These are phyloP conservation scores for Graphilbum ipis-grandicollis DNA, from an alignment of 2,329 filamentous ascomycete species.

Conservation along the genomic window DNA sequence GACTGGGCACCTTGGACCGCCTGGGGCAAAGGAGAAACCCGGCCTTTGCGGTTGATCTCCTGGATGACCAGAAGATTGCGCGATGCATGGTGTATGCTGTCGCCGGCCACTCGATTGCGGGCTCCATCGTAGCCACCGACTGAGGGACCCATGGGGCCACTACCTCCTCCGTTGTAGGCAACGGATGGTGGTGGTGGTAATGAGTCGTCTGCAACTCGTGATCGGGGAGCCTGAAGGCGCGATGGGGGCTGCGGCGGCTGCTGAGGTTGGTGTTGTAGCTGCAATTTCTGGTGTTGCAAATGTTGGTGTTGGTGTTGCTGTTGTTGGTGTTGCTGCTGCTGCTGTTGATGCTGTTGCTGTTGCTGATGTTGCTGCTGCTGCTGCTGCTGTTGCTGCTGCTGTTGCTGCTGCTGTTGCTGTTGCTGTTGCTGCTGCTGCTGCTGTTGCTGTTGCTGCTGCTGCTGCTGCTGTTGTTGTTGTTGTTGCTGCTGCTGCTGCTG, in stretches of 20 bases:
- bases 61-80: slow-evolving; percentile 63
- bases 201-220: slow-evolving; percentile 27
- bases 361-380: background rate
- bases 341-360: background rate
- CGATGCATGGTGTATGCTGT: slow-evolving; percentile 39
- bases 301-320: background rate
- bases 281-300: slow-evolving; percentile 6
- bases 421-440: slow-evolving; percentile 9
- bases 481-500: slow-evolving; percentile 2
- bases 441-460: background rate
- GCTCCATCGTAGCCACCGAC: slow-evolving; percentile 22
- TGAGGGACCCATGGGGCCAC: background rate
- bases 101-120: slow-evolving; percentile 25
- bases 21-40: slow-evolving; percentile 77
- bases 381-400: background rate
- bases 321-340: slow-evolving; percentile 14
- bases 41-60: slow-evolving; percentile 63
- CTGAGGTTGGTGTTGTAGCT: slow-evolving; percentile 11
- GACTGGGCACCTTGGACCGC: slow-evolving; percentile 85
- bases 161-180: slow-evolving; percentile 23
- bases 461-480: background rate
- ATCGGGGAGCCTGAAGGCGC: slow-evolving; percentile 12
- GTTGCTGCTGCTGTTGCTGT: slow-evolving; percentile 2
- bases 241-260: background rate
- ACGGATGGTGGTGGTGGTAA: slow-evolving; percentile 31